Percentiles rank a stretch among this genome's conserved stretches.
Conservation (phyloP, 2,329 filamentous ascomycete genomes). For the Hirsutella minnesotensis region DNA sequence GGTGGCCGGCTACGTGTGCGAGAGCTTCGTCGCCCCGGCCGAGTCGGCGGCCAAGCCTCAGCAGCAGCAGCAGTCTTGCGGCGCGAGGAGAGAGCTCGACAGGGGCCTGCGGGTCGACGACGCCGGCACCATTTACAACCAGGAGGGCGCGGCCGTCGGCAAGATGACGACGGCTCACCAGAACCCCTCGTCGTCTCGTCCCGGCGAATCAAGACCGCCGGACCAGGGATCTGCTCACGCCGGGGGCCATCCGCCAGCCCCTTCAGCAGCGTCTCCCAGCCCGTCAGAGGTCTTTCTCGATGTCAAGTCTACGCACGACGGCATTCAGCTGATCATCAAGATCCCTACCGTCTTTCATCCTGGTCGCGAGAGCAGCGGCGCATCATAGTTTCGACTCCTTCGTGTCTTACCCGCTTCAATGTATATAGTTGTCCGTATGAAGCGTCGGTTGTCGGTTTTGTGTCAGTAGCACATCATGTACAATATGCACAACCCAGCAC, state of each 20-base stretch:
- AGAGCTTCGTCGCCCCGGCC: conserved; percentile 38
- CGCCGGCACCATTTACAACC: conserved; percentile 45
- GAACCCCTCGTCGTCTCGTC: conserved; percentile 7
- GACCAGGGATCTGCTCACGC: not conserved
- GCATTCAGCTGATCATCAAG: conserved; percentile 44
- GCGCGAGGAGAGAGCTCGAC: conserved; percentile 33
- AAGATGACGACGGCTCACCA: conserved; percentile 41
- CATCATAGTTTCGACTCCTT: no score
- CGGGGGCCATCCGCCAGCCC: conserved; percentile 9
- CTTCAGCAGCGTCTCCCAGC: conserved; percentile 16
- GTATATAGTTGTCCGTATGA: no score
- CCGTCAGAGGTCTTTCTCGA: conserved; percentile 45
- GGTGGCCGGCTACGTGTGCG: conserved; percentile 62
- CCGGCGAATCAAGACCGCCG: conserved; percentile 14
- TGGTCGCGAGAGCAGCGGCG: not conserved
- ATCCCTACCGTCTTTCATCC: conserved; percentile 41
- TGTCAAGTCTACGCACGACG: conserved; percentile 44
- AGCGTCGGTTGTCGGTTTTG: no score
- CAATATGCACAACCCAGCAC: no score
- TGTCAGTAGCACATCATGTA: no score
- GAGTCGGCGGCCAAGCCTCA: not conserved
- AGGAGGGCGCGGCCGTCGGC: conserved; percentile 45
- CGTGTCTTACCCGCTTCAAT: no score
- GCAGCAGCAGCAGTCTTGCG: not conserved
- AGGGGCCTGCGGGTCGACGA: conserved; percentile 43